Conservation (phyloP, 495 filamentous ascomycete genomes). For the Hypoxylon subgilvum region DNA sequence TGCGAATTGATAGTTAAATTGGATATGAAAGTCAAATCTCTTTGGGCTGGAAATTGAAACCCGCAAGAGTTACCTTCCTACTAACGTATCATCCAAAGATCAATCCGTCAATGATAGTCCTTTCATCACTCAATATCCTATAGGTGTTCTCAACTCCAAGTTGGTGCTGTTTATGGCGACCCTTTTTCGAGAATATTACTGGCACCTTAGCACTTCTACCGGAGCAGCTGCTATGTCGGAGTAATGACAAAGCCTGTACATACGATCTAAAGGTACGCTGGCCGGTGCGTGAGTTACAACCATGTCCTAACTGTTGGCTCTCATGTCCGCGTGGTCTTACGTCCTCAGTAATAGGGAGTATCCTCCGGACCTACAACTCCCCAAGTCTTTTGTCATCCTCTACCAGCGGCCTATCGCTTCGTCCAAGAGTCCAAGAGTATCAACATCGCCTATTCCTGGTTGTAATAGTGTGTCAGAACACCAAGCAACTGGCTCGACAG, state of each 20-base stretch:
- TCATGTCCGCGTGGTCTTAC: conserved; percentile 63
- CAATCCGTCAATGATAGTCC: too few relatives aligned
- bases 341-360: conserved; percentile 66
- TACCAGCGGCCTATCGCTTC: conserved; percentile 49
- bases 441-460: conserved; percentile 56
- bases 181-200: not conserved
- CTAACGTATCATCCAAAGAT: too few relatives aligned
- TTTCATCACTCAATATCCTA: too few relatives aligned
- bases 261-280: conserved; percentile 53
- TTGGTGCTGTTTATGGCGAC: too few relatives aligned
- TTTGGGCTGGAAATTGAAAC: too few relatives aligned
- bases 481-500: conserved; percentile 67
- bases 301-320: conserved; percentile 53
- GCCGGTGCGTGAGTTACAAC: conserved; percentile 63
- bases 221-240: not conserved
- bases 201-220: not conserved
- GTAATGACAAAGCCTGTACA: not conserved
- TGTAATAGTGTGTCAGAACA: conserved; percentile 58
- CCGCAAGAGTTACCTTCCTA: too few relatives aligned
- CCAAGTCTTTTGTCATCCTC: conserved; percentile 33
- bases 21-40: too few relatives aligned
- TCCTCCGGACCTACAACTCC: conserved; percentile 39
- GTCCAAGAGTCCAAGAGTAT: conserved; percentile 56
- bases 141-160: too few relatives aligned
- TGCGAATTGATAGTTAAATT: too few relatives aligned